Evolutionary conservation across 1,139 yeast genomes (phyloP), one percentile per base, ranked within the genome.

Genomic region (Candida labiduridarum): DNA sequence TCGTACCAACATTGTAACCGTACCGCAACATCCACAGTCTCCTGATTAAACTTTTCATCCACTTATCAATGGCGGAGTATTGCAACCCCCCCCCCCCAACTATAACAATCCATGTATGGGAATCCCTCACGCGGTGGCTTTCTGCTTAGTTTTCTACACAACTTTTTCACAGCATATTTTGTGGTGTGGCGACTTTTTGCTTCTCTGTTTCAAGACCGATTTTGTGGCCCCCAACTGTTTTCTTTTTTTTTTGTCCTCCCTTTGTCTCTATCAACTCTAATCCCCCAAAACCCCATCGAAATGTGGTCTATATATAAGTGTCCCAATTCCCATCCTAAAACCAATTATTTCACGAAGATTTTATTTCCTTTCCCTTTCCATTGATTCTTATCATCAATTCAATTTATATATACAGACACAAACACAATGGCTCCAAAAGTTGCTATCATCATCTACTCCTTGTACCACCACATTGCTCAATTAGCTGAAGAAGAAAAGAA

Each of bases 401-500:
- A 31, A 29, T 15, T 7, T 25, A 41, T 12, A 25, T 16, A 36
- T 15, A 29, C 14, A 41, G n/a, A 39, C 10, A 43, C 16, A 44
- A 27, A 44, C 46, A 51, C 51, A 57, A 67, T 67, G 71, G 68
- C 69, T 52, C 68, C 69, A 56, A 71, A 64, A 62, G 64, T 69
- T 54, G 79, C 79, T 50, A 87, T 90, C 62, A 79, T 90, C 68
- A 84, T 85, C 68, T 90, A 90, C 82, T 82, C 96, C 49, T 71
- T 85, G 65, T 89, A 88, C 78, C 91, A 91, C 61, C 96, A 90
- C 74, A 73, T 87, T 60, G 83, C 84, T 59, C 72, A 76, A 47
- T 59, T 87, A 56, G 96, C 96, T 53, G 80, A 83, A 70, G 78
- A 86, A 53, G 84, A 82, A 64, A 80, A 84, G 73, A 75, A 74